These are phyloP conservation scores for Colletotrichum tropicale DNA, from an alignment of 2,329 filamentous ascomycete genomes.

Conservation along the genomic window DNA sequence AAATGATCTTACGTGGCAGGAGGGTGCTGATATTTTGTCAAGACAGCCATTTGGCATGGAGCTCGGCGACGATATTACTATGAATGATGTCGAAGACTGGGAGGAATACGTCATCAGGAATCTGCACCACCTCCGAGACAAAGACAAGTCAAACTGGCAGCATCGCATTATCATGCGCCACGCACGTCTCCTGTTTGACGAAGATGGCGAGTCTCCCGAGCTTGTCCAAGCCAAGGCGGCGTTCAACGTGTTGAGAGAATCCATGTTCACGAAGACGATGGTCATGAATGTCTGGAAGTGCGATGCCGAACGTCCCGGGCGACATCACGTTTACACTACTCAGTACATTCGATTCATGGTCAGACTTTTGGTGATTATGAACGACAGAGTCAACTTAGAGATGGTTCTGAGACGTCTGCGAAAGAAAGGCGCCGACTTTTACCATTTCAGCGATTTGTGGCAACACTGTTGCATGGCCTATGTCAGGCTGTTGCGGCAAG, in stretches of 20 bases:
- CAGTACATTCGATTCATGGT: conserved; percentile 87
- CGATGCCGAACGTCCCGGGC: conserved; percentile 80
- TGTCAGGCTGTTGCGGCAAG: conserved; percentile 55
- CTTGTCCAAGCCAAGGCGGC: conserved; percentile 78
- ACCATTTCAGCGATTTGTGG: conserved; percentile 66
- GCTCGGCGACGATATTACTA: conserved; percentile 50
- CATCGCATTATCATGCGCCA: conserved; percentile 87
- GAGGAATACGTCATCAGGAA: conserved; percentile 58
- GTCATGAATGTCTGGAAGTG: conserved; percentile 95
- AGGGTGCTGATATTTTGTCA: conserved; percentile 57
- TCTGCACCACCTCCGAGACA: conserved; percentile 60
- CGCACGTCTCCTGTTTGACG: conserved; percentile 58
- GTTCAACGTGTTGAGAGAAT: conserved; percentile 74
- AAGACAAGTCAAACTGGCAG: conserved; percentile 95
- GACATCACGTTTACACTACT: conserved; percentile 91
- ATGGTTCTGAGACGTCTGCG: conserved; percentile 79
- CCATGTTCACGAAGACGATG: conserved; percentile 91
- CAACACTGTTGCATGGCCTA: conserved; percentile 60
- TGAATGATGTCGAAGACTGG: conserved; percentile 67
- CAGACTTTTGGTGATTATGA: conserved; percentile 72
- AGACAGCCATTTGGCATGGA: conserved; percentile 59
- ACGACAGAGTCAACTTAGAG: conserved; percentile 79
- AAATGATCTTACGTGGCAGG: conserved; percentile 50
- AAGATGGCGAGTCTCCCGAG: conserved; percentile 43
- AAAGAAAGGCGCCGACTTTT: conserved; percentile 79